Evolutionary conservation across 805 yeast species (phyloP), one percentile per base, ranked within the genome.

Genomic region (Ogataea ramenticola): DNA sequence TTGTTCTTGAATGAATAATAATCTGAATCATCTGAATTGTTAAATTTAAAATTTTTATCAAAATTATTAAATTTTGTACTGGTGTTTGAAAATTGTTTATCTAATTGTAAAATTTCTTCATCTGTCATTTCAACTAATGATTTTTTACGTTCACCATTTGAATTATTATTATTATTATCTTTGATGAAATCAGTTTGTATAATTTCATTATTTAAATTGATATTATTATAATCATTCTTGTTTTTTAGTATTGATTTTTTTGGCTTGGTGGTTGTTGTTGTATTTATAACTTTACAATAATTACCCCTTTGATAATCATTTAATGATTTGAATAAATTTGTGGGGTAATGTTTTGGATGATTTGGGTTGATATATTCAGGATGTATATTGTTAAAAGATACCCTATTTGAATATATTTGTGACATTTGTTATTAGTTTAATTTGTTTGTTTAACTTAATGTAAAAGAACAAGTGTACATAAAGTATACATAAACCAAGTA

Each of bases 51-150:
- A 41, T 62, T 58, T 42, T 67, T 68, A 43, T 74, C 56, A 48
- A 73, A 65, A 22, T 66, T 55, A 1, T 63, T 57, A 46, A 64
- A 60, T 20, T 70, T 62, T 44, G 66, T 62, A 4, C 69, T 57
- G n/a, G 69, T 57, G n/a, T 45, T 20, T 6, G 36, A 46, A 54
- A 66, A 77, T 50, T 77, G 81, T 1, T 75, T 71, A 56, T 77
- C 82, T 47, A 77, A 60, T 12, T 74, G 77, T 59, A 75, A 55
- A 45, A 77, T 61, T 55, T 77, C 81, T 45, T 73, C 77, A 54
- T 72, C 67, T 15, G 79, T 66, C 79, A 77, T 71, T 15, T 66
- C 76, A 30, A 71, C 65, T 49, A 72, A 70, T 39, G 75, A 69
- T 50, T 75, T 72, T 43, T 75, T 58, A 24, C 74, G 49, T 3